Conservation (phyloP, 306 rosid species). For the Trifolium subterraneum region DNA sequence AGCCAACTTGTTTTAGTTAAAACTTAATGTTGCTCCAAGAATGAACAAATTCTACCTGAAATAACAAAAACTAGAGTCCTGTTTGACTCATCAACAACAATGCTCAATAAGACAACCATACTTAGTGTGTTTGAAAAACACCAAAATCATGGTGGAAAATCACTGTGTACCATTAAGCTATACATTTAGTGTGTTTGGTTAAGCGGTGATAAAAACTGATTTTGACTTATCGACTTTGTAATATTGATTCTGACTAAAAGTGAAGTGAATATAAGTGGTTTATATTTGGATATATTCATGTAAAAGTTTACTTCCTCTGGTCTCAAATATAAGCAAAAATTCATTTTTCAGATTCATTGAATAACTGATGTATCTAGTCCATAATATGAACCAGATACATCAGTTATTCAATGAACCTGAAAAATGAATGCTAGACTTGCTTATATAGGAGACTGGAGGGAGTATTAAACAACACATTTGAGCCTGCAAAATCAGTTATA, state of each 20-base stretch:
- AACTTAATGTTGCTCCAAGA: not conserved
- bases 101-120: not conserved
- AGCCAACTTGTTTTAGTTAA: slow-evolving; percentile 1
- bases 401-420: too few species aligned
- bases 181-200: not conserved
- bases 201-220: not conserved
- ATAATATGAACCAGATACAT: too few species aligned
- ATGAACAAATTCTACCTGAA: slow-evolving; percentile 8
- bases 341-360: too few species aligned
- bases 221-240: not conserved
- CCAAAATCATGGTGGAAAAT: not conserved
- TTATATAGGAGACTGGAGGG: too few species aligned
- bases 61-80: slow-evolving; percentile 1
- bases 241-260: not conserved
- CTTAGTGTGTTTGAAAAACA: not conserved
- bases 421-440: too few species aligned
- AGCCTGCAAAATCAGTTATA: not conserved
- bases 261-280: not conserved
- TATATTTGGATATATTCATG: not conserved
- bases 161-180: not conserved
- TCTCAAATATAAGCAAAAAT: too few species aligned
- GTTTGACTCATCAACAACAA: slow-evolving; percentile 32
- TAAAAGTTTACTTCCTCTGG: too few species aligned
- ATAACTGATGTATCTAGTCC: too few species aligned
- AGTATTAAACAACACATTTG: not conserved